These are phyloP conservation scores for Heliocybe sulcata DNA, from an alignment of 1,284 basidiomycete genomes.

Conservation along the genomic window DNA sequence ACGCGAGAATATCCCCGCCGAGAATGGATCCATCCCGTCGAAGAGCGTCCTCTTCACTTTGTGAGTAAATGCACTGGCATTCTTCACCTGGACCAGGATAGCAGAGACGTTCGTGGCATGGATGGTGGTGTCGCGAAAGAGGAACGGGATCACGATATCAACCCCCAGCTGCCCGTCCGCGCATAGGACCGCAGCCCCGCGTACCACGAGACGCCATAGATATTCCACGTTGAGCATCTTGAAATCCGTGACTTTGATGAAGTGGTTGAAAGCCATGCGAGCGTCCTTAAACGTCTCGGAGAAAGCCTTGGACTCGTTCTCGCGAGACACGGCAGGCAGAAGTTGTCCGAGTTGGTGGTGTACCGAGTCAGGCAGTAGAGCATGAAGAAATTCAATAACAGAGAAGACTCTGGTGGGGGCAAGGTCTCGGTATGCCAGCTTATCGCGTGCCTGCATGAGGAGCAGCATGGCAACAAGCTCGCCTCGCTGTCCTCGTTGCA, in stretches of 20 bases:
- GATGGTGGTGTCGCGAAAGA: slow-evolving; percentile 7
- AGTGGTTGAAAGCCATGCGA: slow-evolving; percentile 22
- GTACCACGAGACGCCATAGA: slow-evolving; percentile 14
- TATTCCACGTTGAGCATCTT: slow-evolving; percentile 12
- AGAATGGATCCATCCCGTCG: slow-evolving; percentile 14
- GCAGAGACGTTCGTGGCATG: slow-evolving; percentile 11
- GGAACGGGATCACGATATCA: slow-evolving; percentile 18
- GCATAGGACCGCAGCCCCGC: slow-evolving; percentile 20
- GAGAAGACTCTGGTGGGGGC: not conserved
- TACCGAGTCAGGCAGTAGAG: not conserved
- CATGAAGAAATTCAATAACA: slow-evolving; percentile 1
- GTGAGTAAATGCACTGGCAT: slow-evolving; percentile 8
- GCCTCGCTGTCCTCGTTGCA: slow-evolving; percentile 10
- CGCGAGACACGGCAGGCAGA: not conserved
- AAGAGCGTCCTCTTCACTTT: slow-evolving; percentile 6
- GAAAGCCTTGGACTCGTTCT: slow-evolving; percentile 1
- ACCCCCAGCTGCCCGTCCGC: slow-evolving; percentile 13
- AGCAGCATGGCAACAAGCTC: slow-evolving; percentile 8
- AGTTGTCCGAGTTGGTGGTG: not conserved
- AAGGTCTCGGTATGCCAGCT: not conserved
- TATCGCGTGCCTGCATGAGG: slow-evolving; percentile 8
- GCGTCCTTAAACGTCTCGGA: slow-evolving; percentile 11
- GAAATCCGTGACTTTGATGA: slow-evolving; percentile 16
- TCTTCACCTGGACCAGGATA: slow-evolving; percentile 20
- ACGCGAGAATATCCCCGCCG: slow-evolving; percentile 9